Conservation (phyloP, 2,329 filamentous ascomycete species). For the Ophiostoma sp. region DNA sequence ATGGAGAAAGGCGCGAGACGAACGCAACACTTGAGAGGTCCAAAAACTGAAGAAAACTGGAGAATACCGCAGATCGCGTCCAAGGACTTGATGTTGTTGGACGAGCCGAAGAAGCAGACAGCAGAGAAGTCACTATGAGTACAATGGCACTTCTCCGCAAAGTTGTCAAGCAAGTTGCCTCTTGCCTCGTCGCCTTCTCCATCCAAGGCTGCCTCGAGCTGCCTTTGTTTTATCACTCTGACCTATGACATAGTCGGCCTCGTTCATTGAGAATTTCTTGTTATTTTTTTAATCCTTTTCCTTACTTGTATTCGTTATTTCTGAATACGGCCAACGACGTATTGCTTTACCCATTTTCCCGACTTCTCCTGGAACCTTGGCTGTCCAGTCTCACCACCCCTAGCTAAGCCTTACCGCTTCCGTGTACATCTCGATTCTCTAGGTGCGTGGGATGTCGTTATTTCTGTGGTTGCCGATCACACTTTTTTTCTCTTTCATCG, state of each 20-base stretch:
- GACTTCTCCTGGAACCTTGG: not conserved
- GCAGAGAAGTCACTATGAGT: not conserved
- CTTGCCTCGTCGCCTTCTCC: not conserved
- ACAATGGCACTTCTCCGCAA: not conserved
- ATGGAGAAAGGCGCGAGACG: not conserved
- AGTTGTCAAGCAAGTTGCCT: not conserved
- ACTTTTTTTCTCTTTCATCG: not conserved
- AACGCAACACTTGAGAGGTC: not conserved
- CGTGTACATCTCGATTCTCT: constrained; percentile 4
- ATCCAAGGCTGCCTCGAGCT: not conserved
- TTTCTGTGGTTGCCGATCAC: constrained; percentile 10
- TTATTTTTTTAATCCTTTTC: not conserved
- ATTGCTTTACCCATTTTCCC: not conserved
- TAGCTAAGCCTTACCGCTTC: not conserved
- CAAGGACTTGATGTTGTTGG: not conserved
- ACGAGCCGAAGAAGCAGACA: not conserved
- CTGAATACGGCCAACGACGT: not conserved
- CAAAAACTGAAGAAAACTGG: constrained; percentile 8
- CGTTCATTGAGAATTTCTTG: not conserved
- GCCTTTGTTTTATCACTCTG: not conserved
- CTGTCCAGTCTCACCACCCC: not conserved
- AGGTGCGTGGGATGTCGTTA: not conserved
- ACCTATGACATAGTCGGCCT: constrained; percentile 4
- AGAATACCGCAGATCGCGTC: not conserved
- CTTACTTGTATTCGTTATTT: not conserved